These are phyloP conservation scores for Calonectria pauciramosa DNA, from an alignment of 2,329 filamentous ascomycete species.

Conservation along the genomic window DNA sequence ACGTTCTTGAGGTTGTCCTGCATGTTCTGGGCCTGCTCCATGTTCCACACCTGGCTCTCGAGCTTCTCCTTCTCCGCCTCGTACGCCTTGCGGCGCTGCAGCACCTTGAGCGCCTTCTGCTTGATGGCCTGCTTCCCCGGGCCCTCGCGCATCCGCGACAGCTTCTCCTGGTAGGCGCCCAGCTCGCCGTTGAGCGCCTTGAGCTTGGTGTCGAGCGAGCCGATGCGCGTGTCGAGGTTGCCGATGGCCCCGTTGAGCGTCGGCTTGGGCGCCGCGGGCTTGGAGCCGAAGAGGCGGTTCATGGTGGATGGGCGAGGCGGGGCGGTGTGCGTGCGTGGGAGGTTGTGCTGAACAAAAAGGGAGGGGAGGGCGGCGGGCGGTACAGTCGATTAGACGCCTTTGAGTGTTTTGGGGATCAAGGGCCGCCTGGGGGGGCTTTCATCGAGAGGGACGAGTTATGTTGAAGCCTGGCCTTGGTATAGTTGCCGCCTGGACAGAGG, in stretches of 20 bases:
- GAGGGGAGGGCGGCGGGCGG: neutral
- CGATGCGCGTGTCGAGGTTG: constrained; percentile 88
- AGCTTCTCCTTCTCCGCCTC: constrained; percentile 95
- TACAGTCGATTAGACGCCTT: neutral
- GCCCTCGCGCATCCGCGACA: constrained; percentile 94
- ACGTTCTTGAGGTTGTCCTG: constrained; percentile 98
- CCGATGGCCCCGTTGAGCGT: constrained; percentile 86
- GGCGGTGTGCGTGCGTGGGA: neutral
- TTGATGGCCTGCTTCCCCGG: constrained; percentile 94
- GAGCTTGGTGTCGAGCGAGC: constrained; percentile 93
- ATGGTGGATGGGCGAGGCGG: constrained; percentile 64
- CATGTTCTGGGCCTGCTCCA: constrained; percentile 99
- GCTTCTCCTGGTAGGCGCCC: constrained; percentile 86
- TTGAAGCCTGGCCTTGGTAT: constrained; percentile 35
- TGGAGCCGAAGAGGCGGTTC: constrained; percentile 96
- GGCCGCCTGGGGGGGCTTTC: neutral
- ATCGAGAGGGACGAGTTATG: constrained; percentile 13
- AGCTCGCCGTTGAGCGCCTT: constrained; percentile 93
- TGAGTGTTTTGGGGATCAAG: too few relatives aligned
- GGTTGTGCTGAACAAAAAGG: neutral
- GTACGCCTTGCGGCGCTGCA: constrained; percentile 94
- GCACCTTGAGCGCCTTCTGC: constrained; percentile 92
- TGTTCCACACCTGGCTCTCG: constrained; percentile 96
- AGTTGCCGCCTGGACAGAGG: constrained; percentile 15
- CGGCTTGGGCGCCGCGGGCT: constrained; percentile 89